phyloP scores from a whole-genome alignment of 192 early-diverging fungal genomes.

The Backusella parvicylindrica region DNA sequence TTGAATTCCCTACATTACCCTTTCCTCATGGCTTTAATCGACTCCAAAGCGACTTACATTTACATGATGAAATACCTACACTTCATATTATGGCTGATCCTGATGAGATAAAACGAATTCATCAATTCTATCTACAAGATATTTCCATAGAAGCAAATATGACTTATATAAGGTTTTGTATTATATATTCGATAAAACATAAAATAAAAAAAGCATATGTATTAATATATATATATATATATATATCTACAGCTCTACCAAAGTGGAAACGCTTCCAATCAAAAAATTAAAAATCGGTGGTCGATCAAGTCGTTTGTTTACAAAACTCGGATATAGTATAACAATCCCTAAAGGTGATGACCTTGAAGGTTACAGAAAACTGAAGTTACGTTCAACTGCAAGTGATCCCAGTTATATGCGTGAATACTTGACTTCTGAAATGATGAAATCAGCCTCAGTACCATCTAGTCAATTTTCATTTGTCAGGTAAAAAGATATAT shows the following conservation, averaged over 20 bases:
- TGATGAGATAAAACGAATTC: neutral
- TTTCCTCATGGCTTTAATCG: neutral
- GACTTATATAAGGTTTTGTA: conserved; percentile 2
- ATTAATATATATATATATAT: no score
- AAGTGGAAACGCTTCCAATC: neutral
- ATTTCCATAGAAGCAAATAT: neutral
- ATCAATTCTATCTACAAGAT: neutral
- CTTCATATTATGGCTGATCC: neutral
- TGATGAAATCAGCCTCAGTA: conserved; percentile 12
- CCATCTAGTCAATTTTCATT: conserved; percentile 17
- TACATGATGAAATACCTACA: conserved; percentile 2
- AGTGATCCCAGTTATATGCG: conserved; percentile 32
- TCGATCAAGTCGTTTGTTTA: conserved; percentile 22
- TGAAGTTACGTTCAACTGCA: conserved; percentile 20
- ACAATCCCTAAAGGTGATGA: neutral
- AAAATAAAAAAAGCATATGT: no score
- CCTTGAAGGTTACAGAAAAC: conserved; percentile 14
- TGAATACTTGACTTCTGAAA: conserved; percentile 22
- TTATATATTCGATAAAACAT: no score
- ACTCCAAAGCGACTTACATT: neutral
- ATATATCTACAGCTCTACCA: neutral
- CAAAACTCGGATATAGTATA: conserved; percentile 24
- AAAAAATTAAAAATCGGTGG: conserved; percentile 16
- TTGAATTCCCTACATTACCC: neutral
- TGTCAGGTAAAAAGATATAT: conserved; percentile 16